Percentiles rank a stretch among this genome's conserved stretches.
Conservation (phyloP, 208 protist species). For the Wallacemonas sp. region DNA sequence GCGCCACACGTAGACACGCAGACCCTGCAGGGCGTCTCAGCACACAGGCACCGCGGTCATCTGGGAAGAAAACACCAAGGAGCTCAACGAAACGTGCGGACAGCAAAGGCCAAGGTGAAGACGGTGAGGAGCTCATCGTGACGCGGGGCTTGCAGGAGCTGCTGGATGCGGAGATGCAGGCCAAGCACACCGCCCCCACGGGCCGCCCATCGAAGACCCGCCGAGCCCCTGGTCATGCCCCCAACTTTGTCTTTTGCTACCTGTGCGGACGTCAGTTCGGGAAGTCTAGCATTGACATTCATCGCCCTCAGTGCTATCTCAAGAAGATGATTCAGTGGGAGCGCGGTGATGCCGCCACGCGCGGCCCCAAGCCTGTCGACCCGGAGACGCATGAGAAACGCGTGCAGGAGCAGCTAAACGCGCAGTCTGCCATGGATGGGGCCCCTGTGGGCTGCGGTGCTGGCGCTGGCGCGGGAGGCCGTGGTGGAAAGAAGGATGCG, state of each 20-base stretch:
- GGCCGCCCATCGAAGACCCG: not conserved
- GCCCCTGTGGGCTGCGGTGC: not conserved
- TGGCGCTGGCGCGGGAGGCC: not conserved
- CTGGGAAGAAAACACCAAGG: not conserved
- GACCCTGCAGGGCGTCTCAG: slow-evolving; percentile 3
- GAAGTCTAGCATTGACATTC: slow-evolving; percentile 80
- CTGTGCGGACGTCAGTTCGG: slow-evolving; percentile 91
- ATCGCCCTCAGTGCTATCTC: slow-evolving; percentile 91
- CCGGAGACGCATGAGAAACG: slow-evolving; percentile 62
- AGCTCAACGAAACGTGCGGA: not conserved
- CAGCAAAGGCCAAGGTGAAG: slow-evolving; percentile 2
- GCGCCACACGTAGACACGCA: slow-evolving; percentile 1
- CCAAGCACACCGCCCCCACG: slow-evolving; percentile 16
- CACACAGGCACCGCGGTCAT: slow-evolving; percentile 11
- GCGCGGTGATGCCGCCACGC: slow-evolving; percentile 63
- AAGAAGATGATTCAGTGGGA: slow-evolving; percentile 91
- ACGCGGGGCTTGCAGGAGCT: slow-evolving; percentile 68
- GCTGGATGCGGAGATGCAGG: slow-evolving; percentile 54
- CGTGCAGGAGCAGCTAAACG: slow-evolving; percentile 29
- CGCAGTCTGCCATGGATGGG: slow-evolving; percentile 6
- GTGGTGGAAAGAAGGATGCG: slow-evolving; percentile 18
- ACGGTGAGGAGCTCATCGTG: slow-evolving; percentile 53
- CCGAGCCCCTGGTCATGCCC: slow-evolving; percentile 25
- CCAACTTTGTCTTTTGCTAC: slow-evolving; percentile 89
- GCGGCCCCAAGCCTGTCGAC: slow-evolving; percentile 69